Base-by-base conservation (phyloP, 306 rosid species). In the Ormosia emarginata region DNA sequence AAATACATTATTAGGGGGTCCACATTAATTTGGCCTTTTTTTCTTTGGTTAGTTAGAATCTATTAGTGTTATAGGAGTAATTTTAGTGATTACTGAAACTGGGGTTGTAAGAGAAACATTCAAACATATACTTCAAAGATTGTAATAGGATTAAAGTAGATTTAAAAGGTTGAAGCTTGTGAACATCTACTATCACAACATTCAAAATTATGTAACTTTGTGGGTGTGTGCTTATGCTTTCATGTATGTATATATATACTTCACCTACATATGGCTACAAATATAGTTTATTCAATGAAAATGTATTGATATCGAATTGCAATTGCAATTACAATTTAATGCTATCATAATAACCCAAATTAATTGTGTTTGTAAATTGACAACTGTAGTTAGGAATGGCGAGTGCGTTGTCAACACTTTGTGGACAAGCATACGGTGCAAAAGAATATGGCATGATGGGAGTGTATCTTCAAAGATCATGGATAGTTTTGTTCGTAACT, bases 351-450 rank as follows among this genome's bases (percentile, higher is more conserved):
- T 18, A n/a, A 56, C 10, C 0, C 32, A 32, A 13, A 18, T 14
- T 24, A 57, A 34, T 56, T 61, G 40, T 53, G 4, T 4, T 41
- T 79, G 43, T 43, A 8, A 33, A 34, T 68, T 63, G 80, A 9
- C 2, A 32, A 64, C 4, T 76, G 74, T 11, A 87, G 93, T 64
- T 86, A 55, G 93, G 91, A 32, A 90, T 90, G 93, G 85, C 91
- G 1, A 90, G 83, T 70, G 93, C 93, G 0, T 73, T 89, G 43
- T 69, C 88, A 44, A 90, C 93, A 15, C 87, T 90, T 1, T 90
- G 91, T 65, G 93, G 93, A 44, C 90, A 90, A 80, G 93, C 93
- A 14, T 88, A 67, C 11, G 93, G 93, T 13, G 93, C 93, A 50
- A 59, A 63, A 36, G 88, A 86, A 73, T 77, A 86, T 74, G 73